Evolutionary conservation across 495 filamentous ascomycete genomes (phyloP), one percentile per base, ranked within the genome.

Genomic region (Baudoinia panamericana): DNA sequence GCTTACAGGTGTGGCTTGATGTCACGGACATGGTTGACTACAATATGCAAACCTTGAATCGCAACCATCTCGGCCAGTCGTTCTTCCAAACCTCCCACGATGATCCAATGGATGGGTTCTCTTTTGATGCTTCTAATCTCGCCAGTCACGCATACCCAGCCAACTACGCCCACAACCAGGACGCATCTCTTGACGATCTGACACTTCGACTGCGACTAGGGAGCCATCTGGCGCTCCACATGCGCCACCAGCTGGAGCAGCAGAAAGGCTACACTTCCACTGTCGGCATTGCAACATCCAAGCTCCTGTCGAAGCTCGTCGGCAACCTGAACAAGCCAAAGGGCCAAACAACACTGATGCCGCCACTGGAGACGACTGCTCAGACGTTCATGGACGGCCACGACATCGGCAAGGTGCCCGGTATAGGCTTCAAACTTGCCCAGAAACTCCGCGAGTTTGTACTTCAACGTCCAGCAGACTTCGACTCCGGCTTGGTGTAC

Each of bases 311-410:
- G 22, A 96, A 96, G 55, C 64, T 96, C 20, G 82, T 76, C 18
- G 88, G 88, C 15, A 84, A 73, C 62, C 61, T 78, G 29, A 73
- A 93, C 55, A 94, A 94, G 59, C 88, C 88, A 0, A 76, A 78
- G 32, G 76, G 72, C 38, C 88, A 93, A 54, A 94, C 88, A 0
- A 80, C 81, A 4, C 72, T 96, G 2, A 59, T 92, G 4, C 75
- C 79, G 2, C 74, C 74, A 36, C 56, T 59, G 1, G 42, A 56
- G 16, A 12, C 46, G 8, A 80, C 77, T 48, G 66, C 84, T 21
- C 61, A 60, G 1, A 45, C 51, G 0, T 94, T 96, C 51, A 65
- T 96, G 40, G 84, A 92, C 50, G 52, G 44, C 13, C 80, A 85
- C 50, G 73, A 77, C 41, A 75, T 96, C 36, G 76, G 83, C 29